phyloP scores from a whole-genome alignment of 2,329 filamentous ascomycete species.

The Remersonia thermophila region DNA sequence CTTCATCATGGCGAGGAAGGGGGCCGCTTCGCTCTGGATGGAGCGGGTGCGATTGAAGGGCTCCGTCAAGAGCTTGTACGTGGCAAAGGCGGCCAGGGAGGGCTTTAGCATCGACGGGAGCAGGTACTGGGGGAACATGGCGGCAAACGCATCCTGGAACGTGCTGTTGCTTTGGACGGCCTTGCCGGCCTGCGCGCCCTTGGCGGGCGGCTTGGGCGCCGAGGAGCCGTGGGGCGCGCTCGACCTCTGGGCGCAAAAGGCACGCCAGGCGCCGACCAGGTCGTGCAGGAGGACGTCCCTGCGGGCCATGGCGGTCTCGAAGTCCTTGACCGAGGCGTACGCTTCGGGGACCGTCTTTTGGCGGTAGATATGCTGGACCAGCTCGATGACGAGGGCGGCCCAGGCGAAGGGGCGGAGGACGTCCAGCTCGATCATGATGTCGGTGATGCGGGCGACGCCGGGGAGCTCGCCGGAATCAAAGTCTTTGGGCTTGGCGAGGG shows the following conservation, averaged over 20 bases:
- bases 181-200: neutral
- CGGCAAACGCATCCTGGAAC: conserved; percentile 21
- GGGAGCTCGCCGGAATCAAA: conserved; percentile 23
- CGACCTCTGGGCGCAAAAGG: conserved; percentile 24
- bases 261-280: conserved; percentile 29
- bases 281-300: conserved; percentile 26
- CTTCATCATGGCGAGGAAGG: conserved; percentile 18
- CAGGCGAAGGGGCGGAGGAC: conserved; percentile 24
- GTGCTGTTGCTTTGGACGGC: conserved; percentile 10
- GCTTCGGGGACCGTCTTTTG: conserved; percentile 17
- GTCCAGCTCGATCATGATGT: conserved; percentile 24
- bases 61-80: conserved; percentile 28
- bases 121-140: conserved; percentile 25
- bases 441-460: conserved; percentile 26
- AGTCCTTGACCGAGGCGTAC: conserved; percentile 17
- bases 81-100: conserved; percentile 26
- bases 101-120: conserved; percentile 16
- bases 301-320: conserved; percentile 20
- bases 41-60: conserved; percentile 12
- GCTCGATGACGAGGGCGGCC: conserved; percentile 22
- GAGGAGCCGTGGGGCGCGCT: conserved; percentile 1
- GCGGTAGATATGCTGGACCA: conserved; percentile 23
- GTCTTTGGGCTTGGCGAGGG: conserved; percentile 22
- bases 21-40: conserved; percentile 13
- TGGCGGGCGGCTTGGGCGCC: neutral